phyloP scores from a whole-genome alignment of 352 stramenopile genomes.

The Globisporangium splendens region DNA sequence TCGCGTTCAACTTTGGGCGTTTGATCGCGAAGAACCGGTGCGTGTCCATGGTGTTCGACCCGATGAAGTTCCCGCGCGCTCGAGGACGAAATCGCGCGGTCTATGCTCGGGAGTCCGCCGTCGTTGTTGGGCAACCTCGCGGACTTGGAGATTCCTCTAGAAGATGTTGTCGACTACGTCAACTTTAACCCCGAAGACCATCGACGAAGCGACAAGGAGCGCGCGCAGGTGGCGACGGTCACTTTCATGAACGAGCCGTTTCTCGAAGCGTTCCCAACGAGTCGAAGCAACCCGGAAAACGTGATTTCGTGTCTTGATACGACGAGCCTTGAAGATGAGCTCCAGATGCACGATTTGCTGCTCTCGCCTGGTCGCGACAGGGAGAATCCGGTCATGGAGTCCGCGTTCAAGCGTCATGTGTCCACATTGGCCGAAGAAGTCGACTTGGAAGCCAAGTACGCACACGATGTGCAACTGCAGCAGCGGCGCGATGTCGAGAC shows the following conservation, averaged over 20 bases:
- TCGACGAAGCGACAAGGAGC: conserved; percentile 14
- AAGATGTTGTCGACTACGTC: conserved; percentile 22
- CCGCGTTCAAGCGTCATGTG: conserved; percentile 58
- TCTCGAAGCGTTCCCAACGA: conserved; percentile 40
- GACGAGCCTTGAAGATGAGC: conserved; percentile 50
- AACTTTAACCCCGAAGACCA: conserved; percentile 25
- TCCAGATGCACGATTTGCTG: conserved; percentile 42
- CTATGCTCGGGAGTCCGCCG: conserved; percentile 41
- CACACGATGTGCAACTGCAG: conserved; percentile 47
- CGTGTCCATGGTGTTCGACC: conserved; percentile 70
- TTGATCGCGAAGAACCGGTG: conserved; percentile 76
- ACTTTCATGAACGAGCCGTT: conserved; percentile 30
- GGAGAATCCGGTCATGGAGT: conserved; percentile 52
- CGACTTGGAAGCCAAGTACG: conserved; percentile 53
- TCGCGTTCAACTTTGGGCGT: conserved; percentile 62
- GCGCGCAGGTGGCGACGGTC: conserved; percentile 10
- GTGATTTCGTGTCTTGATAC: conserved; percentile 21
- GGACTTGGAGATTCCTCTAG: conserved; percentile 55
- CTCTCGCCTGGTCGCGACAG: conserved; percentile 27
- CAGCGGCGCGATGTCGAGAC: conserved; percentile 54
- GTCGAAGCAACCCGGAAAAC: conserved; percentile 50
- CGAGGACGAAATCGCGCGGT: conserved; percentile 56
- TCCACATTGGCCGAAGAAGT: conserved; percentile 45
- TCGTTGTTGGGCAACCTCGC: conserved; percentile 42
- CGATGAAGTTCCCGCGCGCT: conserved; percentile 55